phyloP scores from a whole-genome alignment of 1,284 basidiomycete species.

The Tranzscheliella williamsii region DNA sequence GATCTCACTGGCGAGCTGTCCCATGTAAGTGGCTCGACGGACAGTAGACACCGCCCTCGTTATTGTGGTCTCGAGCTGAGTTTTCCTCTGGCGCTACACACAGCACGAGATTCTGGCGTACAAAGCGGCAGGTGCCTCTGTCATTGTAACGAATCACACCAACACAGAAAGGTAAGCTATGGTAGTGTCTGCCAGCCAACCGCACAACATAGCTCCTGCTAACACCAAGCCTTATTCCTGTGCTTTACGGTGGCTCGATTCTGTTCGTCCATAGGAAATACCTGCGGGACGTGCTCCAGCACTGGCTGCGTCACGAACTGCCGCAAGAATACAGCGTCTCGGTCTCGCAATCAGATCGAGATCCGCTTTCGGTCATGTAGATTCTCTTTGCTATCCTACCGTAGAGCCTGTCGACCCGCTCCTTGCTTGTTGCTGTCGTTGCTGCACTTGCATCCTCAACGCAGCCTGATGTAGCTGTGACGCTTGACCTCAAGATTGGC shows the following conservation, averaged over 20 bases:
- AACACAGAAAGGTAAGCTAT: slow-evolving; percentile 50
- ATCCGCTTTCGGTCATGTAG: slow-evolving; percentile 37
- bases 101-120: slow-evolving; percentile 58
- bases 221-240: too few relatives aligned
- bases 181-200: too few relatives aligned
- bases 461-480: too few relatives aligned
- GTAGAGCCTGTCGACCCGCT: too few relatives aligned
- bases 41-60: too few relatives aligned
- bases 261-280: slow-evolving; percentile 33
- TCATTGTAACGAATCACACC: slow-evolving; percentile 56
- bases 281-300: slow-evolving; percentile 37
- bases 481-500: too few relatives aligned
- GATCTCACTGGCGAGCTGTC: slow-evolving; percentile 56
- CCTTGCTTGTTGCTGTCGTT: too few relatives aligned
- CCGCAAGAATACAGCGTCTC: slow-evolving; percentile 6
- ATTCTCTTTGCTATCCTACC: neutral
- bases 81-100: too few relatives aligned
- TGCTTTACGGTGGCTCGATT: neutral
- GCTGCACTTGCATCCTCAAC: too few relatives aligned
- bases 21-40: too few relatives aligned
- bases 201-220: neutral
- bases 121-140: slow-evolving; percentile 49
- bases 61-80: too few relatives aligned
- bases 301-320: slow-evolving; percentile 23
- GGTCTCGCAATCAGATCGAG: slow-evolving; percentile 24